A percentile compares a stretch with the other conserved stretches of the same genome.
These are phyloP conservation scores for Saussurea involucrata DNA, from an alignment of 129 eudicot genomes.

Conservation along the genomic window DNA sequence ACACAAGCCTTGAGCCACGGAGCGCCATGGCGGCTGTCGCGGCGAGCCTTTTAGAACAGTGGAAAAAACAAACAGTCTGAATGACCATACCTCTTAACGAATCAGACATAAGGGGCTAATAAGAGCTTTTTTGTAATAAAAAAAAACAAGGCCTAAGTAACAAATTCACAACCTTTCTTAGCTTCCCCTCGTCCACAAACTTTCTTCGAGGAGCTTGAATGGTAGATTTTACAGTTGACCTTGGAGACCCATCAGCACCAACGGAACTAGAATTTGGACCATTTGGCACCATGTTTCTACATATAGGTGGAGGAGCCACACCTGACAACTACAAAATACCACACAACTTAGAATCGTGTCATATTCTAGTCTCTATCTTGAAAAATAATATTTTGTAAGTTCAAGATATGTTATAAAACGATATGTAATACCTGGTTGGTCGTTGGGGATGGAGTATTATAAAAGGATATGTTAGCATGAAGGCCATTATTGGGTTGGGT, in stretches of 20 bases:
- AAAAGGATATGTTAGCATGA: slow-evolving; percentile 58
- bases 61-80: too few relatives aligned
- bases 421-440: slow-evolving; percentile 67
- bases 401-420: too few relatives aligned
- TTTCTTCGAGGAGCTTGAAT: slow-evolving; percentile 92
- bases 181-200: slow-evolving; percentile 91
- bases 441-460: slow-evolving; percentile 94
- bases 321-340: slow-evolving; percentile 69
- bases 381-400: not conserved
- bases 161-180: slow-evolving; percentile 66
- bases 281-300: slow-evolving; percentile 65
- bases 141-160: too few relatives aligned
- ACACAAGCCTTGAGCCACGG: too few relatives aligned
- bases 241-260: slow-evolving; percentile 70
- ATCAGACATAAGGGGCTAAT: too few relatives aligned
- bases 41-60: too few relatives aligned
- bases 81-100: too few relatives aligned
- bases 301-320: slow-evolving; percentile 87
- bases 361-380: not conserved
- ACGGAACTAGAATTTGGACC: slow-evolving; percentile 45
- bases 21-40: too few relatives aligned
- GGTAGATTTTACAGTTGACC: slow-evolving; percentile 65
- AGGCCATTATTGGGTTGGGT: slow-evolving; percentile 53
- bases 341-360: slow-evolving; percentile 1
- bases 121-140: too few relatives aligned